These are phyloP conservation scores for Raffaelea albimanens DNA, from an alignment of 2,329 filamentous ascomycete genomes.

Conservation along the genomic window DNA sequence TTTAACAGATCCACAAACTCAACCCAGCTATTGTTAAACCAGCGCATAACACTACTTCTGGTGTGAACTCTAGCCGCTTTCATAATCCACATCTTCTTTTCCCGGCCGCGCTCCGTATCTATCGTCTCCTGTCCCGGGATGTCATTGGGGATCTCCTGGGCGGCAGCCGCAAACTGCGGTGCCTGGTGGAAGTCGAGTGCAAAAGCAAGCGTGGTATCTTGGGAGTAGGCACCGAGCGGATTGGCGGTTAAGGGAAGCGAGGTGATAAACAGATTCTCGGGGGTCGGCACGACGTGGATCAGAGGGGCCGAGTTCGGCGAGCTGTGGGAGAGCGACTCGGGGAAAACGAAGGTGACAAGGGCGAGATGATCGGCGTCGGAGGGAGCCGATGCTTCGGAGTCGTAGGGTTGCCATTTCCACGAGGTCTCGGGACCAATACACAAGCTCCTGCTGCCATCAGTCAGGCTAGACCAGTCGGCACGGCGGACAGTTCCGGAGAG, in stretches of 20 bases:
- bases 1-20: slow-evolving; percentile 70
- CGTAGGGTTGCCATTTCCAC: slow-evolving; percentile 84
- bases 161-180: slow-evolving; percentile 62
- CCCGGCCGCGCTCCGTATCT: slow-evolving; percentile 45
- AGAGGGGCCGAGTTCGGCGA: slow-evolving; percentile 60
- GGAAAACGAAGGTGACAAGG: slow-evolving; percentile 83
- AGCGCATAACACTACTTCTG: slow-evolving; percentile 55
- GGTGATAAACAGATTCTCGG: slow-evolving; percentile 64
- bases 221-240: slow-evolving; percentile 69
- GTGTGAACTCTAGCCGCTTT: slow-evolving; percentile 67
- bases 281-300: slow-evolving; percentile 58
- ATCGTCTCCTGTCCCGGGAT: slow-evolving; percentile 35
- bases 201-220: slow-evolving; percentile 79
- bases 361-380: slow-evolving; percentile 59
- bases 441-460: slow-evolving; percentile 70
- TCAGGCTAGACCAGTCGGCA: slow-evolving; percentile 69
- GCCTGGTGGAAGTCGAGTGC: slow-evolving; percentile 68
- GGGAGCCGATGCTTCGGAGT: slow-evolving; percentile 22
- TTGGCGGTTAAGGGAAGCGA: slow-evolving; percentile 75
- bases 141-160: slow-evolving; percentile 73
- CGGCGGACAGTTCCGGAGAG: slow-evolving; percentile 42
- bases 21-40: slow-evolving; percentile 71
- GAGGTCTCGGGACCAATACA: slow-evolving; percentile 63
- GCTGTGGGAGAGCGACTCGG: slow-evolving; percentile 64
- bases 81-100: slow-evolving; percentile 95